Conservation (phyloP, 108 stramenopile genomes). For the Skeletonema marinoi region DNA sequence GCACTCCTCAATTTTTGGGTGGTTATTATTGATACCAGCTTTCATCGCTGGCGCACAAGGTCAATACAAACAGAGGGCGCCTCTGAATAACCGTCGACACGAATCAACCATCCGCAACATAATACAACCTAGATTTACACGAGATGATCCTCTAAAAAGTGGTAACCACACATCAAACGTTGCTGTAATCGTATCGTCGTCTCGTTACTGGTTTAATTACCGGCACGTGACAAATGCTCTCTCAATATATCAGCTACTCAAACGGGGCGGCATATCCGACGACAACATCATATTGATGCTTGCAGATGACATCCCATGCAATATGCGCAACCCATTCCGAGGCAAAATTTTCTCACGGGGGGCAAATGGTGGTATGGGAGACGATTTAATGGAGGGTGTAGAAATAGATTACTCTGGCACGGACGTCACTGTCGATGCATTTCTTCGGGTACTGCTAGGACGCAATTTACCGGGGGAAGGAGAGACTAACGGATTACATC, state of each 20-base stretch:
- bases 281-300: conserved; percentile 90
- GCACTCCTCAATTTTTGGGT: background rate
- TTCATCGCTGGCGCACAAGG: background rate
- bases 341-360: conserved; percentile 68
- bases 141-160: conserved; percentile 10
- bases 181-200: conserved; percentile 84
- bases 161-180: conserved; percentile 48
- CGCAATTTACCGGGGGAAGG: conserved; percentile 40
- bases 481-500: conserved; percentile 9
- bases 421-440: conserved; percentile 94
- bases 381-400: conserved; percentile 66
- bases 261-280: conserved; percentile 72
- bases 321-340: conserved; percentile 70
- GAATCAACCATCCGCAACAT: conserved; percentile 42
- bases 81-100: conserved; percentile 29
- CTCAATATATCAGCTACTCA: conserved; percentile 69
- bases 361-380: conserved; percentile 43
- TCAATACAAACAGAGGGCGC: conserved; percentile 3
- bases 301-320: conserved; percentile 86
- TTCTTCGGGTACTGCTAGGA: conserved; percentile 77
- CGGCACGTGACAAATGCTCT: conserved; percentile 90
- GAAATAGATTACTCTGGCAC: conserved; percentile 92
- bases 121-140: conserved; percentile 14
- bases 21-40: background rate
- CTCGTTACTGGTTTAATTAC: conserved; percentile 94